phyloP scores from a whole-genome alignment of 371 early-diverging fungal genomes.

The Lichtheimia hyalospora region DNA sequence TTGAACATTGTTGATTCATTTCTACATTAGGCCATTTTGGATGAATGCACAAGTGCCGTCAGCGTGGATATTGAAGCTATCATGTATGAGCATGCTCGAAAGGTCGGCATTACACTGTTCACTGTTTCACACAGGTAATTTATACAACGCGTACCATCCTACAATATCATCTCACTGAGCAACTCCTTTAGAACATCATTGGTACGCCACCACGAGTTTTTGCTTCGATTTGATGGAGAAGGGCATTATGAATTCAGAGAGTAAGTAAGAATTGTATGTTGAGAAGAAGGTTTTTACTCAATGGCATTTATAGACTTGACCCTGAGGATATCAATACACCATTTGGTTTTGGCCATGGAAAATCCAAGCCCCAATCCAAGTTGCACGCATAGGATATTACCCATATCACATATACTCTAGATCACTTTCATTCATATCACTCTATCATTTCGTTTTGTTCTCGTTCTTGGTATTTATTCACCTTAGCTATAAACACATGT shows the following conservation, averaged over 20 bases:
- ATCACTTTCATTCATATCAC: neutral
- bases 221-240: conserved; percentile 83
- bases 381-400: conserved; percentile 19
- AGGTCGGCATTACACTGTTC: conserved; percentile 81
- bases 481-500: too few species aligned
- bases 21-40: conserved; percentile 69
- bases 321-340: conserved; percentile 54
- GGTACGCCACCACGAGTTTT: conserved; percentile 76
- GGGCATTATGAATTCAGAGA: conserved; percentile 78
- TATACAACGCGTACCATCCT: neutral
- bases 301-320: conserved; percentile 37
- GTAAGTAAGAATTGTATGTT: conserved; percentile 21
- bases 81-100: conserved; percentile 82
- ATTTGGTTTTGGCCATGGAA: conserved; percentile 61
- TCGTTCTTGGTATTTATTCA: neutral
- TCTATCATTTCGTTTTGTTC: neutral
- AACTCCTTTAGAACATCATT: conserved; percentile 35
- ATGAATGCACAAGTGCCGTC: conserved; percentile 87
- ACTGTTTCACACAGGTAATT: conserved; percentile 82
- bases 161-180: too few species aligned
- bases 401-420: too few species aligned
- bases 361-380: conserved; percentile 41
- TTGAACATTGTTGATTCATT: neutral
- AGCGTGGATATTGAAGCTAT: conserved; percentile 82
- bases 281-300: neutral